Evolutionary conservation across 164 flowering plant genomes (phyloP), one percentile per base, ranked within the genome.

Genomic region (Protea cynaroides): DNA sequence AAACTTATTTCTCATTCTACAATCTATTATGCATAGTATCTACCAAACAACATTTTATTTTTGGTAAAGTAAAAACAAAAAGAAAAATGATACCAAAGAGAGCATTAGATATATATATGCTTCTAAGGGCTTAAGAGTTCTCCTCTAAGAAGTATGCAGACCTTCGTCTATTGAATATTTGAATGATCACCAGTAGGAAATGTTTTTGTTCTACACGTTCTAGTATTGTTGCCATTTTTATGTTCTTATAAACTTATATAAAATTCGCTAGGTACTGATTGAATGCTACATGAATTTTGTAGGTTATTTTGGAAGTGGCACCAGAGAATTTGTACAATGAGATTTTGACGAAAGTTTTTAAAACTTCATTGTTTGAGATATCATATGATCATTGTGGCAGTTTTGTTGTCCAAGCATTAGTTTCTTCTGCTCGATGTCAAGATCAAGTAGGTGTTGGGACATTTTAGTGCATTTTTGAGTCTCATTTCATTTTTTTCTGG

Each of bases 231-330:
- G 14, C 14, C 46, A 40, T 40, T 8, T 17, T 17, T 34, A n/a
- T 40, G 38, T 50, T 22, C 54, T 66, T 1, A 50, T 50, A 36
- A 2, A 34, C 54, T 66, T 1, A 50, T 50, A 36, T 9, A 34
- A 22, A 2, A 3, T 21, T 38, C 62, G 3, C 29, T 17, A n/a
- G 49, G 2, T 56, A 24, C 54, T 62, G 24, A 49, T 56, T 49
- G 40, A 47, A 23, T 61, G 23, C 47, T 59, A 38, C 46, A 22
- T 57, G 65, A 36, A 43, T 58, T 65, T 71, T 84, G 70, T 84
- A 94, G 98, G 98, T 86, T 57, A 81, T 90, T 72, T 72, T 90
- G 79, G 87, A 84, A 84, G 96, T 94, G 72, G 88, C 94, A 65
- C 97, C 98, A 36, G 86, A 82, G 58, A 69, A 59, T 56, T 71